Percentiles rank a stretch among this genome's conserved stretches.
Evolutionary conservation across 805 yeast genomes (phyloP).

Genomic region (Diddensiella transvaalensis): DNA sequence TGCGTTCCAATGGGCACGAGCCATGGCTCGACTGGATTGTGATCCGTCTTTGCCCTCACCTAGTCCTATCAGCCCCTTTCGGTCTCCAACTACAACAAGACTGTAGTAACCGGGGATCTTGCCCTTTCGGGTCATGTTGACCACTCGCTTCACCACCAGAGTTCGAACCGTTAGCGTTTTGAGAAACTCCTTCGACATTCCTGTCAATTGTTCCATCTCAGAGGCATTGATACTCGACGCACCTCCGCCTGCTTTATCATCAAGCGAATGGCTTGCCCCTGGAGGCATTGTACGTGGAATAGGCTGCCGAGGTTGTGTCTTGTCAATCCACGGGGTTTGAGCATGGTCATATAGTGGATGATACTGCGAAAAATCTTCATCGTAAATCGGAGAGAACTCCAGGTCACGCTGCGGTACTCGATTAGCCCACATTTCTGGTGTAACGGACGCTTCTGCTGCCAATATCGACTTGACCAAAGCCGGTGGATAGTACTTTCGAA

Average conservation of each 20-base stretch:
- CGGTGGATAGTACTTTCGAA: slow-evolving; percentile 77
- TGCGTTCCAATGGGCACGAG: slow-evolving; percentile 91
- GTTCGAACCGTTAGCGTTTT: slow-evolving; percentile 52
- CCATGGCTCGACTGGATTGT: slow-evolving; percentile 68
- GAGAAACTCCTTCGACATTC: slow-evolving; percentile 52
- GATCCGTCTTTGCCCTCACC: slow-evolving; percentile 92
- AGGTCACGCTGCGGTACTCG: slow-evolving; percentile 40
- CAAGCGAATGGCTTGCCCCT: slow-evolving; percentile 38
- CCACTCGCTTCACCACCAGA: slow-evolving; percentile 58
- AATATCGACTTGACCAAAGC: slow-evolving; percentile 76
- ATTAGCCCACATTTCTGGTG: slow-evolving; percentile 56
- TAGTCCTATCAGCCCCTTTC: slow-evolving; percentile 87
- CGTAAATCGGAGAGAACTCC: slow-evolving; percentile 65
- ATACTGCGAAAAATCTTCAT: slow-evolving; percentile 64
- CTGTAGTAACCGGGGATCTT: slow-evolving; percentile 80
- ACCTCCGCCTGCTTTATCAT: slow-evolving; percentile 28
- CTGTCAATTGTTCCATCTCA: slow-evolving; percentile 32
- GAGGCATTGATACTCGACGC: slow-evolving; percentile 32
- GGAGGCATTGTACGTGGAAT: slow-evolving; percentile 54
- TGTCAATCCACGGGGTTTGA: slow-evolving; percentile 45
- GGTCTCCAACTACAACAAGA: slow-evolving; percentile 86
- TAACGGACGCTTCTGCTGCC: slow-evolving; percentile 70
- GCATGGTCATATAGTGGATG: slow-evolving; percentile 76
- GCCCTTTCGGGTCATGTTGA: slow-evolving; percentile 90
- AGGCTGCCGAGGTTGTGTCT: slow-evolving; percentile 53